Percentiles rank a stretch among this genome's conserved stretches.
Evolutionary conservation across 176 grass and related monocot genomes (phyloP).

Genomic region (Eragrostis nindensis): DNA sequence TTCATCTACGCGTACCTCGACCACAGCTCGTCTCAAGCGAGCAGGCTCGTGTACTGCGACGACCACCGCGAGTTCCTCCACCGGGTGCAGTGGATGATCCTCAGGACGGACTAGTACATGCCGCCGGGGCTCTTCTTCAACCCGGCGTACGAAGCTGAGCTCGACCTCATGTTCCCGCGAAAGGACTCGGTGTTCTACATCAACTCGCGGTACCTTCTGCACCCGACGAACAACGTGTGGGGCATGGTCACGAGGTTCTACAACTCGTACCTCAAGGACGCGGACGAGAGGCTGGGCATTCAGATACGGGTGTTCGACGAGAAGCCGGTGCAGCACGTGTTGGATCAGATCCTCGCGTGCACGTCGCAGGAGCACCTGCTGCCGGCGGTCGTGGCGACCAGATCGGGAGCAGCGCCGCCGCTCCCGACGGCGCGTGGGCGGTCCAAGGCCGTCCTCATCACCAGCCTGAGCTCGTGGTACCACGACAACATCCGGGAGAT

Average conservation of each 20-base stretch:
- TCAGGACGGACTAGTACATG: slow-evolving; percentile 66
- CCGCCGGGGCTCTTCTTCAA: slow-evolving; percentile 58
- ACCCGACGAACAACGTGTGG: slow-evolving; percentile 63
- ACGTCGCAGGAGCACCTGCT: slow-evolving; percentile 38
- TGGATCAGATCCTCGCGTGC: slow-evolving; percentile 53
- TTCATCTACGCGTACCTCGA: slow-evolving; percentile 61
- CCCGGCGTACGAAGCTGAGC: slow-evolving; percentile 52
- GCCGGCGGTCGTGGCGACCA: background rate
- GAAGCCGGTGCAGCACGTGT: slow-evolving; percentile 1
- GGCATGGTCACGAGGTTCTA: slow-evolving; percentile 68
- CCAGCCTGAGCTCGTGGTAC: slow-evolving; percentile 36
- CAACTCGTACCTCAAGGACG: slow-evolving; percentile 35
- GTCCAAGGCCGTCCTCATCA: slow-evolving; percentile 36
- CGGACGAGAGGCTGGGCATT: slow-evolving; percentile 52
- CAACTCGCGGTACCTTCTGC: slow-evolving; percentile 55
- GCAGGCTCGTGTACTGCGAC: slow-evolving; percentile 63
- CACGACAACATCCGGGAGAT: slow-evolving; percentile 49
- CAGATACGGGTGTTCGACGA: slow-evolving; percentile 61
- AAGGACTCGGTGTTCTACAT: slow-evolving; percentile 69
- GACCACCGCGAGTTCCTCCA: slow-evolving; percentile 51
- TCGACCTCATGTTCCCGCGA: slow-evolving; percentile 48
- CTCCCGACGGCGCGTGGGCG: background rate
- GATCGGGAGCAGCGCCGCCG: no score
- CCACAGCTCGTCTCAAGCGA: slow-evolving; percentile 33
- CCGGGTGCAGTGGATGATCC: slow-evolving; percentile 61